These are phyloP conservation scores for Pichia sp. DNA, from an alignment of 1,139 yeast species.

Conservation along the genomic window DNA sequence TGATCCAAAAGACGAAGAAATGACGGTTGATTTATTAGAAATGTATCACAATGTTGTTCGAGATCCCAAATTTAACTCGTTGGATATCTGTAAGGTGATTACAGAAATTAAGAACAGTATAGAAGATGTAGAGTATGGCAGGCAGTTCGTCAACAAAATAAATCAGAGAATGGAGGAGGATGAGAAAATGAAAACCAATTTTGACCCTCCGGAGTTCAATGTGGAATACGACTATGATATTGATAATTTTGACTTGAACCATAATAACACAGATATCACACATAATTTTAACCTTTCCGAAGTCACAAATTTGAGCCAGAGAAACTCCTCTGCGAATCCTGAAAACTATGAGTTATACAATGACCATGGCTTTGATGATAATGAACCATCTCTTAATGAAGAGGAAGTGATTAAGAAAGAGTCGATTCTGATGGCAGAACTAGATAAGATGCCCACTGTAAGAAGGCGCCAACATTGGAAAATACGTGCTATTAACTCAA, in stretches of 20 bases:
- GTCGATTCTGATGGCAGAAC: background rate
- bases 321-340: background rate
- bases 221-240: constrained; percentile 14
- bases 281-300: background rate
- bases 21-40: background rate
- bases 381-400: background rate
- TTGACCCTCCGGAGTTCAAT: constrained; percentile 2
- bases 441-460: background rate
- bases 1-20: background rate
- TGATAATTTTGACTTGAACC: constrained; percentile 17
- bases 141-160: constrained; percentile 7
- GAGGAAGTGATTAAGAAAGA: background rate
- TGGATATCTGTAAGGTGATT: constrained; percentile 8
- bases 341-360: background rate
- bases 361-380: background rate
- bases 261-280: background rate
- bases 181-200: background rate
- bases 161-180: constrained; percentile 8
- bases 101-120: constrained; percentile 10
- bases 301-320: background rate
- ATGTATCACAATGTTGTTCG: background rate
- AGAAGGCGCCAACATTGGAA: background rate
- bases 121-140: constrained; percentile 12
- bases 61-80: background rate
- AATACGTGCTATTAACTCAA: background rate